Conservation (phyloP, 768 basidiomycete genomes). For the Plicaturopsis crispa region DNA sequence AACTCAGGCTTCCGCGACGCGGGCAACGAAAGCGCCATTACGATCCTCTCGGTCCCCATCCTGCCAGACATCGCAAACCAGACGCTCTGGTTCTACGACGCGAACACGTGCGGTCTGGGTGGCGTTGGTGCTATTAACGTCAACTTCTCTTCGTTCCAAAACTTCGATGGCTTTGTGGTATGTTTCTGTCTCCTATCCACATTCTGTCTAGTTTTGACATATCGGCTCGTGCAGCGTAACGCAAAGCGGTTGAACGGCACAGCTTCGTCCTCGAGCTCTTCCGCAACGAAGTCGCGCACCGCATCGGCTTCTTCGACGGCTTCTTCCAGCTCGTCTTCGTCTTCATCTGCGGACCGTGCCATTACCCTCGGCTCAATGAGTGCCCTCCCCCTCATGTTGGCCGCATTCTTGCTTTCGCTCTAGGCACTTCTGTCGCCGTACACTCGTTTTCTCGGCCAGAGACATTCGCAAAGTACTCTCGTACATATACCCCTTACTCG, state of each 20-base stretch:
- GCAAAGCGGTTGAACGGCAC: conserved; percentile 52
- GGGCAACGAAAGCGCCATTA: conserved; percentile 37
- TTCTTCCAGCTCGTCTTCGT: conserved; percentile 9
- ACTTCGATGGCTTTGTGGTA: conserved; percentile 36
- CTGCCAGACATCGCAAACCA: conserved; percentile 26
- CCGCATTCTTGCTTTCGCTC: too few species aligned
- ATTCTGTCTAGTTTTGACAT: not conserved
- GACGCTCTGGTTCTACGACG: conserved; percentile 59
- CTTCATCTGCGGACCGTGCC: too few species aligned
- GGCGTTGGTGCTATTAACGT: conserved; percentile 58
- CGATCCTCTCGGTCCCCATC: conserved; percentile 38
- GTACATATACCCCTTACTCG: too few species aligned
- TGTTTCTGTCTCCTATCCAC: conserved; percentile 10
- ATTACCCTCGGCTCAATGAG: too few species aligned
- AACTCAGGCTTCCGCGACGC: conserved; percentile 44
- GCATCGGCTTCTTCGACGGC: conserved; percentile 8
- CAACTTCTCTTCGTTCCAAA: conserved; percentile 32
- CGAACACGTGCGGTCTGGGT: conserved; percentile 43
- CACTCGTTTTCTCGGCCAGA: too few species aligned
- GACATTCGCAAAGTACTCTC: too few species aligned
- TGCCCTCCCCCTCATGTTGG: too few species aligned
- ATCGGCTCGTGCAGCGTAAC: conserved; percentile 38
- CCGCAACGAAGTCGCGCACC: too few species aligned
- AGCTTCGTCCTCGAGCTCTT: conserved; percentile 12
- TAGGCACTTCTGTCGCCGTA: too few species aligned